These are phyloP conservation scores for Metahyphopichia silvanorum DNA, from an alignment of 805 yeast species.

Conservation along the genomic window DNA sequence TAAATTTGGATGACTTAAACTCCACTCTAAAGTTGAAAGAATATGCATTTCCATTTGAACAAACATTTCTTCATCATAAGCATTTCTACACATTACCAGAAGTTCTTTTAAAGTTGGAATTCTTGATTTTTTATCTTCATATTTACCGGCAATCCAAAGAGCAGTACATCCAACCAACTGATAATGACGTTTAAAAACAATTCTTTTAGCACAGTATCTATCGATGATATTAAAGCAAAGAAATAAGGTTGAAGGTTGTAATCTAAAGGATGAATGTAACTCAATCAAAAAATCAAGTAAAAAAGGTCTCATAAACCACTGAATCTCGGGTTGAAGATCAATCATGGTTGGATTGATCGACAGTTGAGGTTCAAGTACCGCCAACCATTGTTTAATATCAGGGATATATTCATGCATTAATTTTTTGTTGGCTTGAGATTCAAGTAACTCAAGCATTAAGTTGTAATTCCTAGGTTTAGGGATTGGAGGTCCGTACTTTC, in stretches of 20 bases:
- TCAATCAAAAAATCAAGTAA: slow-evolving; percentile 43
- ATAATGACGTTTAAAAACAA: slow-evolving; percentile 45
- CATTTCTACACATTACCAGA: slow-evolving; percentile 54
- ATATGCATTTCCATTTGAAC: slow-evolving; percentile 64
- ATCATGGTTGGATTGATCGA: slow-evolving; percentile 51
- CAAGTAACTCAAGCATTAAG: slow-evolving; percentile 45
- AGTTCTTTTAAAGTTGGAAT: slow-evolving; percentile 56
- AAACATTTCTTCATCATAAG: slow-evolving; percentile 54
- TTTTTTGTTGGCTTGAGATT: slow-evolving; percentile 41
- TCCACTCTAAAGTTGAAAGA: slow-evolving; percentile 57
- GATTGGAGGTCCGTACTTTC: slow-evolving; percentile 26
- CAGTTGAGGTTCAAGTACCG: slow-evolving; percentile 37
- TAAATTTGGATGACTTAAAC: slow-evolving; percentile 43
- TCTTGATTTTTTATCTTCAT: slow-evolving; percentile 57
- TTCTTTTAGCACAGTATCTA: slow-evolving; percentile 44
- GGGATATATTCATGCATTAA: slow-evolving; percentile 41
- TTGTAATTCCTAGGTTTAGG: slow-evolving; percentile 34
- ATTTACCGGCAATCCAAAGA: slow-evolving; percentile 47
- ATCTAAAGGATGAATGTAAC: slow-evolving; percentile 38
- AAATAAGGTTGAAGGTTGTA: slow-evolving; percentile 42
- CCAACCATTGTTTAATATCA: slow-evolving; percentile 36
- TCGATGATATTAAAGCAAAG: slow-evolving; percentile 44
- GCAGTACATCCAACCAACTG: slow-evolving; percentile 48
- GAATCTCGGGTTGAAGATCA: slow-evolving; percentile 44
- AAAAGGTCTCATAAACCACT: slow-evolving; percentile 48